Conservation (phyloP, 768 basidiomycete species). For the Daedaleopsis nitida region DNA sequence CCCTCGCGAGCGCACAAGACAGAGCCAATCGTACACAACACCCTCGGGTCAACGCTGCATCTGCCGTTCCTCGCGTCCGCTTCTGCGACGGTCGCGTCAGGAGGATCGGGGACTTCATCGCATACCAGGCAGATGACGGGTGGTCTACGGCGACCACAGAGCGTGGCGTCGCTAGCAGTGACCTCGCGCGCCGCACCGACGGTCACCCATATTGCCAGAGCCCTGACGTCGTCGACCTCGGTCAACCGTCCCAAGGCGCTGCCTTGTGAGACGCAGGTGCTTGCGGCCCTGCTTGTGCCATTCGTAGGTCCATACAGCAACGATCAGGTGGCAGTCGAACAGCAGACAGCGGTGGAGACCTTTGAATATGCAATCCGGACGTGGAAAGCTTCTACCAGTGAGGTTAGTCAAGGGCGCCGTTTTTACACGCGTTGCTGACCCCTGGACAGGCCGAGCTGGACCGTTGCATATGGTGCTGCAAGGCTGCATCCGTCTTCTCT, state of each 20-base stretch:
- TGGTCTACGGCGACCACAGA: conserved; percentile 44
- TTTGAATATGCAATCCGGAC: conserved; percentile 60
- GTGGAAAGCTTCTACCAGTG: conserved; percentile 54
- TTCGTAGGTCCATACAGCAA: conserved; percentile 46
- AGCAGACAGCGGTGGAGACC: conserved; percentile 55
- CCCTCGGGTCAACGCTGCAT: conserved; percentile 38
- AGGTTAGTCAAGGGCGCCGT: conserved; percentile 44
- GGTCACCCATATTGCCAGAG: conserved; percentile 48
- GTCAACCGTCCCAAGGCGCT: conserved; percentile 35
- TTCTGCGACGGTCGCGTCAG: conserved; percentile 18
- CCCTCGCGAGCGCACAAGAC: conserved; percentile 27
- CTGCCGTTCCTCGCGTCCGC: conserved; percentile 30
- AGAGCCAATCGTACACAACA: conserved; percentile 27
- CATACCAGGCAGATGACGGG: conserved; percentile 35
- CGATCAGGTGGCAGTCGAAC: conserved; percentile 49
- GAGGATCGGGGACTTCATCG: conserved; percentile 8
- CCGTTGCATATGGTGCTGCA: conserved; percentile 72
- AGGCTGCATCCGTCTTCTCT: conserved; percentile 51
- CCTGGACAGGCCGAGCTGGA: conserved; percentile 46
- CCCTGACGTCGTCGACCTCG: conserved; percentile 31
- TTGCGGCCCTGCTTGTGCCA: conserved; percentile 59
- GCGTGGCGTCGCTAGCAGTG: conserved; percentile 37
- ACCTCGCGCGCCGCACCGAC: conserved; percentile 35
- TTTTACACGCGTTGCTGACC: conserved; percentile 14
- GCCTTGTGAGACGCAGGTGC: conserved; percentile 60